Conservation (phyloP, 345 rosid genomes). For the Rhodamnia argentea region DNA sequence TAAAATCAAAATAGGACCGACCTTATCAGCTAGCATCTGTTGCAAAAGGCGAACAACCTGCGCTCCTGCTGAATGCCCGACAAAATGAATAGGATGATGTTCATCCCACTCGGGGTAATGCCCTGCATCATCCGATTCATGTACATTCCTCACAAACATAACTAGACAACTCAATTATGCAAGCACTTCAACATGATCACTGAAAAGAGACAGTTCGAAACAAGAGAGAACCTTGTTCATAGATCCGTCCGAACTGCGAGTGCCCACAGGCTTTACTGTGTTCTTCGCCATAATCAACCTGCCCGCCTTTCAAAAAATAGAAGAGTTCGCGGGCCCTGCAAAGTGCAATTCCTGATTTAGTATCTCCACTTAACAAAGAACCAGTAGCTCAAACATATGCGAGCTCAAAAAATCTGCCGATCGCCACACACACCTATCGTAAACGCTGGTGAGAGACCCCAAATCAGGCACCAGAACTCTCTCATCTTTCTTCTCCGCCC, state of each 20-base stretch:
- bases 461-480: slow-evolving; percentile 96
- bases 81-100: slow-evolving; percentile 91
- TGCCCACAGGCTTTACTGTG: slow-evolving; percentile 89
- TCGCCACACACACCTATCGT: slow-evolving; percentile 49
- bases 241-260: slow-evolving; percentile 69
- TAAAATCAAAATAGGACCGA: slow-evolving; percentile 2
- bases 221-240: slow-evolving; percentile 45
- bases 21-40: slow-evolving; percentile 98
- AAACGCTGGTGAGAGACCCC: slow-evolving; percentile 88
- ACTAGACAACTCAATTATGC: not conserved
- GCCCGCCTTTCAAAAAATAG: slow-evolving; percentile 91
- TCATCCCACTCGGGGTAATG: slow-evolving; percentile 91
- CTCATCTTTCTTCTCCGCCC: slow-evolving; percentile 96
- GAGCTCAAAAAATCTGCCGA: not conserved
- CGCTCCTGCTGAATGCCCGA: slow-evolving; percentile 98
- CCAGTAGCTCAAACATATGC: not conserved
- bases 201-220: not conserved
- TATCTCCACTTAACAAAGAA: not conserved
- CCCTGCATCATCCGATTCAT: slow-evolving; percentile 32
- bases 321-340: slow-evolving; percentile 90
- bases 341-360: not conserved
- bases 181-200: not conserved
- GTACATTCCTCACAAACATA: not conserved
- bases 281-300: slow-evolving; percentile 86
- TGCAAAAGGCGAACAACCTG: slow-evolving; percentile 97